A percentile compares a stretch with the other conserved stretches of the same genome.
phyloP scores from a whole-genome alignment of 371 early-diverging fungal species.

The Lichtheimia ornata region DNA sequence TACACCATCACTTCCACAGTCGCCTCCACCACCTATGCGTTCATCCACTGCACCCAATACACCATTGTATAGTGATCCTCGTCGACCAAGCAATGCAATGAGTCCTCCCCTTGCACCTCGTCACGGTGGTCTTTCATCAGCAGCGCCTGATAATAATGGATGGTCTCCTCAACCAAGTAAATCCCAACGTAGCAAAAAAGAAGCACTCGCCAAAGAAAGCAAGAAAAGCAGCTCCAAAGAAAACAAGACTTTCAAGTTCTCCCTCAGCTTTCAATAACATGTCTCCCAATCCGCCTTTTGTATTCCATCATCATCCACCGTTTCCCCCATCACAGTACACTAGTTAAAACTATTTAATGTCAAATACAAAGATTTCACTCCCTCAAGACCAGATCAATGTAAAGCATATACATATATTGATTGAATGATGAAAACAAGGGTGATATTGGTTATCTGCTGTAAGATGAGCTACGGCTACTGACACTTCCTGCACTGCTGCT shows the following conservation, averaged over 20 bases:
- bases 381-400: no score
- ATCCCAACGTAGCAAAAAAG: constrained; percentile 13
- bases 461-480: constrained; percentile 7
- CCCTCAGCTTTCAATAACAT: constrained; percentile 18
- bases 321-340: no score
- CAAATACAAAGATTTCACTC: no score
- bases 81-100: background rate
- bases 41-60: no score
- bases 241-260: constrained; percentile 40
- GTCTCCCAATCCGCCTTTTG: no score
- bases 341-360: no score
- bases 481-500: constrained; percentile 13
- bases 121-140: constrained; percentile 3
- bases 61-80: no score
- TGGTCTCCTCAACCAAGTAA: constrained; percentile 8
- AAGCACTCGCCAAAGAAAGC: constrained; percentile 20
- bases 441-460: background rate
- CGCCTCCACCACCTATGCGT: background rate
- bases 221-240: constrained; percentile 23
- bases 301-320: no score
- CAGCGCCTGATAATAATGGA: constrained; percentile 1
- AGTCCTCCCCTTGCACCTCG: constrained; percentile 12
- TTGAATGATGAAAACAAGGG: no score
- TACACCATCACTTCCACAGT: constrained; percentile 5
- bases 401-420: no score